Conservation (phyloP, 2,329 filamentous ascomycete species). For the Fusarium sp. region DNA sequence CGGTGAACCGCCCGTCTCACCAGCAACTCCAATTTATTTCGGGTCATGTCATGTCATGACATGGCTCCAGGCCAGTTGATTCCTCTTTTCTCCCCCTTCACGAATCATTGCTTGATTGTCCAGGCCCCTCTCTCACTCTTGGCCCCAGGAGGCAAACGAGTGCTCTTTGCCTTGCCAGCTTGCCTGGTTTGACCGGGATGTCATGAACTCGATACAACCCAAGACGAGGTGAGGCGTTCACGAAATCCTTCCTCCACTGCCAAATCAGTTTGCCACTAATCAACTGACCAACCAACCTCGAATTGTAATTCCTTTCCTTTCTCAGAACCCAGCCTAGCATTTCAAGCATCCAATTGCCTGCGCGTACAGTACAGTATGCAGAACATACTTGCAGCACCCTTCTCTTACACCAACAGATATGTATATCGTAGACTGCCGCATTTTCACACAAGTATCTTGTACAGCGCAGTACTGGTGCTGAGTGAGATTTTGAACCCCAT, state of each 20-base stretch:
- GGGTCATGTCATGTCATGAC: neutral
- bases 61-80: constrained; percentile 20
- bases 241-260: constrained; percentile 35
- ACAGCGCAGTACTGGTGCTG: constrained; percentile 25
- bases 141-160: constrained; percentile 7
- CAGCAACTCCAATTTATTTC: constrained; percentile 18
- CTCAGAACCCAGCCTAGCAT: constrained; percentile 16
- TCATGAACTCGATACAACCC: constrained; percentile 32
- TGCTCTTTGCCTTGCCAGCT: constrained; percentile 16
- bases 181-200: constrained; percentile 27
- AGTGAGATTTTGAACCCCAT: constrained; percentile 38
- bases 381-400: constrained; percentile 54
- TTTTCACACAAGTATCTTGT: constrained; percentile 20
- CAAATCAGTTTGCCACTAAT: constrained; percentile 38
- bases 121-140: constrained; percentile 25
- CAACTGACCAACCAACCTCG: constrained; percentile 2
- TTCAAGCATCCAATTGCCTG: constrained; percentile 40
- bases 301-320: neutral
- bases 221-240: constrained; percentile 33
- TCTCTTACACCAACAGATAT: constrained; percentile 30
- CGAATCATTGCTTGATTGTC: constrained; percentile 21
- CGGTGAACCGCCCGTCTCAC: constrained; percentile 29
- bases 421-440: constrained; percentile 36
- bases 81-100: constrained; percentile 45
- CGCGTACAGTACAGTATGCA: constrained; percentile 56